phyloP scores from a whole-genome alignment of 2,329 filamentous ascomycete species.

The Penicillium sp. region DNA sequence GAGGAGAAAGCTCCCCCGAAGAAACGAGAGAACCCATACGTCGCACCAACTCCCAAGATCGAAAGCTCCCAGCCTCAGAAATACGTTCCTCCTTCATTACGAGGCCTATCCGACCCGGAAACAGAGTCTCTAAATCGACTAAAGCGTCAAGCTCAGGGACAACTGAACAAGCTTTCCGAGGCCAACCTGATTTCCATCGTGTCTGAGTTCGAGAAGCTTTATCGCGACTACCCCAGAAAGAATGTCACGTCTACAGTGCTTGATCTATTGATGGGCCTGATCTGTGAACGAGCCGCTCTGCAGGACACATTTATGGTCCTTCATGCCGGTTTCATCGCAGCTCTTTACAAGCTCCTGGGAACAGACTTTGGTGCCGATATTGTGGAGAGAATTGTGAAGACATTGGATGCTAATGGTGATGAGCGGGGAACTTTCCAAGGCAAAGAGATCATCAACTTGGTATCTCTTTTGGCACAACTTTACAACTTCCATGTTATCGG shows the following conservation, averaged over 20 bases:
- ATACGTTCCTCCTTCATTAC: constrained; percentile 86
- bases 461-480: constrained; percentile 79
- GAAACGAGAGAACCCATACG: constrained; percentile 80
- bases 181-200: constrained; percentile 84
- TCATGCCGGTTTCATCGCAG: constrained; percentile 84
- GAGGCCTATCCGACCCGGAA: constrained; percentile 63
- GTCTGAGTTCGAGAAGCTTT: constrained; percentile 77
- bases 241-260: constrained; percentile 80
- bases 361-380: constrained; percentile 88
- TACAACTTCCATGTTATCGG: constrained; percentile 91
- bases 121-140: constrained; percentile 68
- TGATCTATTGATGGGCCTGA: constrained; percentile 73
- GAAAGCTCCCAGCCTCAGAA: constrained; percentile 56
- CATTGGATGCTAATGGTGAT: constrained; percentile 68
- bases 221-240: constrained; percentile 80
- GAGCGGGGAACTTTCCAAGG: constrained; percentile 39
- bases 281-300: constrained; percentile 74
- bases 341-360: constrained; percentile 82
- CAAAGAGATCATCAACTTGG: constrained; percentile 72
- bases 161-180: constrained; percentile 90
- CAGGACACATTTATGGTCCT: constrained; percentile 89
- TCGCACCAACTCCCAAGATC: constrained; percentile 63
- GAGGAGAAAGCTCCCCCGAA: constrained; percentile 45
- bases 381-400: constrained; percentile 73
- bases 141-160: constrained; percentile 78